phyloP scores from a whole-genome alignment of 208 protist species.

The Trypanosoma melophagium region DNA sequence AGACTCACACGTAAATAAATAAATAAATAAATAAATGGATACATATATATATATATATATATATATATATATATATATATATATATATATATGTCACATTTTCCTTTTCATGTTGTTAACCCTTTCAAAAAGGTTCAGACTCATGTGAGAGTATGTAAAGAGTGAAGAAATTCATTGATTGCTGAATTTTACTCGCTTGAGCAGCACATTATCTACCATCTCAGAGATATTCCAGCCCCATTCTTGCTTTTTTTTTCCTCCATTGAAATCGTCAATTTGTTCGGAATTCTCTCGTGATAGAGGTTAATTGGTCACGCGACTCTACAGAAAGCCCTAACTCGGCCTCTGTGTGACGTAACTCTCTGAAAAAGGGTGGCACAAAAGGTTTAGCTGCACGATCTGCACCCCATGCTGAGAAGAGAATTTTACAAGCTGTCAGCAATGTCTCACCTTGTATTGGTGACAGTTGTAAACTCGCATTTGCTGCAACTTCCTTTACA shows the following conservation, averaged over 20 bases:
- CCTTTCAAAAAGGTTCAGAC: too few relatives aligned
- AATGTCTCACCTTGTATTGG: slow-evolving; percentile 62
- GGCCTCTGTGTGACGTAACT: slow-evolving; percentile 47
- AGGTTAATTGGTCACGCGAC: slow-evolving; percentile 56
- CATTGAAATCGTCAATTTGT: slow-evolving; percentile 9
- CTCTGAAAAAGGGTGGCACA: slow-evolving; percentile 68
- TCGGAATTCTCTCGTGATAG: slow-evolving; percentile 66
- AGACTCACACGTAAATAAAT: background rate
- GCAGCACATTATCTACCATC: too few relatives aligned
- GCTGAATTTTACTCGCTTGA: too few relatives aligned
- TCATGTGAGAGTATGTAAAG: too few relatives aligned
- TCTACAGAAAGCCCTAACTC: slow-evolving; percentile 55
- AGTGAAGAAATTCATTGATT: too few relatives aligned
- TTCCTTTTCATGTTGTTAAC: background rate
- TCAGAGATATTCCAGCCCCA: too few relatives aligned
- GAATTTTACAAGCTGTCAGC: slow-evolving; percentile 71
- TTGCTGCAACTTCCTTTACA: slow-evolving; percentile 43
- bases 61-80: background rate
- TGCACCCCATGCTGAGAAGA: slow-evolving; percentile 77
- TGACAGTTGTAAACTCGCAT: slow-evolving; percentile 33
- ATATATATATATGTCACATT: background rate
- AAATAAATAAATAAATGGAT: too few relatives aligned
- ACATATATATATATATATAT: too few relatives aligned
- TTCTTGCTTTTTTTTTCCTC: too few relatives aligned
- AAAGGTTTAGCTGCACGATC: slow-evolving; percentile 54